These are phyloP conservation scores for Hygrophoropsis aurantiaca DNA, from an alignment of 768 basidiomycete species.

Conservation along the genomic window DNA sequence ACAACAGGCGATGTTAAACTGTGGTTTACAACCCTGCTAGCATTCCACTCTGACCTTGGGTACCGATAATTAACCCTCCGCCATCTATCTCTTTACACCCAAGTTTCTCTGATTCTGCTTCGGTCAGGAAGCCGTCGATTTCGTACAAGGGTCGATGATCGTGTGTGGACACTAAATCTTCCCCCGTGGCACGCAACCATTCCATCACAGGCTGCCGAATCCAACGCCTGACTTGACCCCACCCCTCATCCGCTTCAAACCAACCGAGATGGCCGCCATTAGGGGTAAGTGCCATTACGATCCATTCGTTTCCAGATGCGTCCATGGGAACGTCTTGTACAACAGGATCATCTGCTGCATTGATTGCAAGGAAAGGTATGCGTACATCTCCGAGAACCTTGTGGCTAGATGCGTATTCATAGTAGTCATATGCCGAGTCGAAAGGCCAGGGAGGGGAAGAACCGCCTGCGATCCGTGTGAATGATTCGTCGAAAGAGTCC, in stretches of 20 bases:
- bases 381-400: conserved; percentile 54
- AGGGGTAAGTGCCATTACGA: conserved; percentile 60
- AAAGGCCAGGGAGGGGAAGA: conserved; percentile 55
- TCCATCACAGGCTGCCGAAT: conserved; percentile 70
- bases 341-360: conserved; percentile 77
- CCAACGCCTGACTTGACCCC: conserved; percentile 50
- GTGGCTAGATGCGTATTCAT: conserved; percentile 58
- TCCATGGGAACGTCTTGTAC: conserved; percentile 63
- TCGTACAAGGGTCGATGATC: conserved; percentile 39
- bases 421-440: conserved; percentile 45
- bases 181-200: conserved; percentile 61
- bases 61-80: conserved; percentile 52
- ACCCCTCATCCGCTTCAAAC: conserved; percentile 55
- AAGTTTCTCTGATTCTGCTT: conserved; percentile 53
- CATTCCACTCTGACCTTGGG: conserved; percentile 52
- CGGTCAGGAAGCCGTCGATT: conserved; percentile 60
- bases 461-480: conserved; percentile 73
- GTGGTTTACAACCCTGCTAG: conserved; percentile 66
- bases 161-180: conserved; percentile 44
- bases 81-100: conserved; percentile 60
- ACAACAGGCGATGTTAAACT: too few relatives aligned
- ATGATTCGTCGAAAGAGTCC: conserved; percentile 56
- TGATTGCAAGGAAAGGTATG: conserved; percentile 76
- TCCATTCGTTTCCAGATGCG: conserved; percentile 49
- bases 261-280: conserved; percentile 82